A percentile compares a stretch with the other conserved stretches of the same genome.
Evolutionary conservation across 1,284 basidiomycete species (phyloP).

Genomic region (Heterobasidion annosum): DNA sequence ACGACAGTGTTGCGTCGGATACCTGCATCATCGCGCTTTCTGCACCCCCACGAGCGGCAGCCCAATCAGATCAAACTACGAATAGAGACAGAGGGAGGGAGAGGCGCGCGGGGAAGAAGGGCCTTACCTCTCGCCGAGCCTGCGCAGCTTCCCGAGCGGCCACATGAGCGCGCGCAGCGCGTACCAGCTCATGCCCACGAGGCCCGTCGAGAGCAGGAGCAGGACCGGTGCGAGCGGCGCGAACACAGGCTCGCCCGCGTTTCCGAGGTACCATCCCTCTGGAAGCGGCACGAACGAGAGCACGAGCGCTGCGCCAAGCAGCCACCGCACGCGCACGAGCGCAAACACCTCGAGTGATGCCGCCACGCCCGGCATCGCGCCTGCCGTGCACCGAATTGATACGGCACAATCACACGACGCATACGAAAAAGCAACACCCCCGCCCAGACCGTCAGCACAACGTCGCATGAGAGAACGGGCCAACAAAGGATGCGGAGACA

Average conservation of each 20-base stretch:
- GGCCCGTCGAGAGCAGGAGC: conserved; percentile 45
- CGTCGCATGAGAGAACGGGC: too few species aligned
- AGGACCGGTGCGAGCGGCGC: conserved; percentile 45
- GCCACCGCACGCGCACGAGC: conserved; percentile 26
- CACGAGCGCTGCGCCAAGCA: conserved; percentile 33
- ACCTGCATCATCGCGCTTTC: conserved; percentile 1
- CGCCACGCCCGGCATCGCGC: conserved; percentile 33
- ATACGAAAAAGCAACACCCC: background rate
- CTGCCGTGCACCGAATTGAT: conserved; percentile 17
- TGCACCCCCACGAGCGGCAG: background rate
- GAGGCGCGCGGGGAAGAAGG: too few species aligned
- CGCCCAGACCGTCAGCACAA: too few species aligned
- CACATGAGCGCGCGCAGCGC: conserved; percentile 34
- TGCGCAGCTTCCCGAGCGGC: conserved; percentile 27
- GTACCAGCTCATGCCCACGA: conserved; percentile 54
- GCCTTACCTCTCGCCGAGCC: conserved; percentile 10
- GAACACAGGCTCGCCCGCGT: conserved; percentile 39
- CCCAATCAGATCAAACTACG: too few species aligned
- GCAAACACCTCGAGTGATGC: conserved; percentile 38
- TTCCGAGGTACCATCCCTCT: conserved; percentile 46
- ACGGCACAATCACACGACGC: background rate
- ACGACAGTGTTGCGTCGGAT: conserved; percentile 21
- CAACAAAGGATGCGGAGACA: too few species aligned
- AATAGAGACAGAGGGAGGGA: background rate
- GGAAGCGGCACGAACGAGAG: conserved; percentile 51